These are phyloP conservation scores for Gynandropsis gynandra DNA, from an alignment of 345 rosid species.

Conservation along the genomic window DNA sequence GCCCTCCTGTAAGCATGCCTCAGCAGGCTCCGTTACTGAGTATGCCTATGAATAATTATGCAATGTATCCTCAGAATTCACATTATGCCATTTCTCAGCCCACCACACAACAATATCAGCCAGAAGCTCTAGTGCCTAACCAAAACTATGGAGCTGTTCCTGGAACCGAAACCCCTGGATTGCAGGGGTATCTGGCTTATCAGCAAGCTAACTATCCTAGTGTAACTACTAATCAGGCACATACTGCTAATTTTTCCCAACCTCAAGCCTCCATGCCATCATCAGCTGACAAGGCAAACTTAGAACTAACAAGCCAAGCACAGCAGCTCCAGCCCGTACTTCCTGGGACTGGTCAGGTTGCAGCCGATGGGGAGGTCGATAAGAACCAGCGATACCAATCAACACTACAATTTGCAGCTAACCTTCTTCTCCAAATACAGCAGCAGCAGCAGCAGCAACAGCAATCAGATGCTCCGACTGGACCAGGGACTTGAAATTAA, in stretches of 20 bases:
- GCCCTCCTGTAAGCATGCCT: slow-evolving; percentile 29
- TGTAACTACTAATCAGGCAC: slow-evolving; percentile 41
- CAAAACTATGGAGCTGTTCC: slow-evolving; percentile 39
- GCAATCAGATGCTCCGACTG: slow-evolving; percentile 34
- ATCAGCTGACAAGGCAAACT: slow-evolving; percentile 34
- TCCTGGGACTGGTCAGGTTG: slow-evolving; percentile 41
- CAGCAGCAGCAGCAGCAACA: slow-evolving; percentile 43
- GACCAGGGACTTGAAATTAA: slow-evolving; percentile 36
- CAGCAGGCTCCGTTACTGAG: slow-evolving; percentile 41
- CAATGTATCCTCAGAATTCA: slow-evolving; percentile 45
- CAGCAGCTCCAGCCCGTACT: slow-evolving; percentile 43
- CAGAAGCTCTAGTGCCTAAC: slow-evolving; percentile 33
- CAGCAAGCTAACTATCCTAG: slow-evolving; percentile 35
- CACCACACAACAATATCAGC: slow-evolving; percentile 48
- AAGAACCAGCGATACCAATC: slow-evolving; percentile 88
- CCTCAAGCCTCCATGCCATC: slow-evolving; percentile 38
- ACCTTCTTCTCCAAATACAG: slow-evolving; percentile 83
- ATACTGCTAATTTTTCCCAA: slow-evolving; percentile 37
- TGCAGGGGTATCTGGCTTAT: slow-evolving; percentile 35
- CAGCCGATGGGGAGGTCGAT: slow-evolving; percentile 58
- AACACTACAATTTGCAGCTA: slow-evolving; percentile 87
- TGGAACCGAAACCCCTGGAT: slow-evolving; percentile 37
- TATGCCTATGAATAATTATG: slow-evolving; percentile 31
- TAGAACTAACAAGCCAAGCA: slow-evolving; percentile 36
- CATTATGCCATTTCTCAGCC: slow-evolving; percentile 44